These are phyloP conservation scores for Fusarium sp. DNA, from an alignment of 2,329 filamentous ascomycete genomes.

Conservation along the genomic window DNA sequence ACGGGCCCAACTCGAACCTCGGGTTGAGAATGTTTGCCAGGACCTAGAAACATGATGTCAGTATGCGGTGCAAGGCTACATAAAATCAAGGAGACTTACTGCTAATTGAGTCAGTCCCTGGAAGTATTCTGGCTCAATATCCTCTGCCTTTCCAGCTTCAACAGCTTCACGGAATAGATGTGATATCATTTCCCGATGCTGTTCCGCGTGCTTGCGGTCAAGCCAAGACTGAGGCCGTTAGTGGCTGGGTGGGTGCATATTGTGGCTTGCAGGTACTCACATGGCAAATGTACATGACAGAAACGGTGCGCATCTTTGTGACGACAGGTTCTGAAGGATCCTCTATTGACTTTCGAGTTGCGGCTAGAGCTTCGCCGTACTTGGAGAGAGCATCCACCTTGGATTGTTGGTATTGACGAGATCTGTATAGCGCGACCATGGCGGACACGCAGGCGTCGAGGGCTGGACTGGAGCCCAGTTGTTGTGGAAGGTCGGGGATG, in stretches of 20 bases:
- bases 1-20: slow-evolving; percentile 24
- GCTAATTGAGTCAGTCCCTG: slow-evolving; percentile 33
- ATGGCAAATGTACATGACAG: slow-evolving; percentile 35
- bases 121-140: slow-evolving; percentile 27
- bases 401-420: slow-evolving; percentile 2
- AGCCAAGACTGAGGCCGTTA: slow-evolving; percentile 25
- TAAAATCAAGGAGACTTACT: slow-evolving; percentile 5
- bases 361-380: slow-evolving; percentile 31
- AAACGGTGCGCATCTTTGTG: slow-evolving; percentile 32
- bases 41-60: slow-evolving; percentile 2
- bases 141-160: slow-evolving; percentile 4
- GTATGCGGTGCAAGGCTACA: fast-evolving
- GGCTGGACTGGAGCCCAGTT: slow-evolving; percentile 23
- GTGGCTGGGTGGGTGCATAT: fast-evolving
- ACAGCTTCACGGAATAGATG: slow-evolving; percentile 32
- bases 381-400: slow-evolving; percentile 20
- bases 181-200: slow-evolving; percentile 31
- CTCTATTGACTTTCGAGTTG: slow-evolving; percentile 13
- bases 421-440: slow-evolving; percentile 29
- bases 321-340: slow-evolving; percentile 14
- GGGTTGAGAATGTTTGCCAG: slow-evolving; percentile 35
- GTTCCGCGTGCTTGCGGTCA: slow-evolving; percentile 21
- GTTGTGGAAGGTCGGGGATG: slow-evolving; percentile 28
- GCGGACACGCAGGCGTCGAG: slow-evolving; percentile 34
- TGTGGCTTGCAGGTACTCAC: background rate